Conservation (phyloP, 1,284 basidiomycete genomes). For the Vanrija sp. region DNA sequence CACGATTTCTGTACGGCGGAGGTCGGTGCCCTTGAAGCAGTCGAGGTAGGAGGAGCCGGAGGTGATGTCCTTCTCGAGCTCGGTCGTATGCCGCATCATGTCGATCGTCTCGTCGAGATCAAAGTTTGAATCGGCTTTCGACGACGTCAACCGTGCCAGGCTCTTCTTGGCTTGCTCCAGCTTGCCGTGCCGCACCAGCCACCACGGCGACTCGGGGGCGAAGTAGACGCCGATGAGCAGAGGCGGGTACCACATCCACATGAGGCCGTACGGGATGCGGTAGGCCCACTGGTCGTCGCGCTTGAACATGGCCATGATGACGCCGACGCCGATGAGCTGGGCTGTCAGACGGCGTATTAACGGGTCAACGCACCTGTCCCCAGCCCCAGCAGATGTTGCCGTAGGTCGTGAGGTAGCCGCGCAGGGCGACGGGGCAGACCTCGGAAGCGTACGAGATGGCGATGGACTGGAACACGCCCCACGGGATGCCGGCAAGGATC, state of each 20-base stretch:
- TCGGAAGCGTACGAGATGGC: slow-evolving; percentile 46
- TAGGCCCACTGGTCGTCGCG: slow-evolving; percentile 34
- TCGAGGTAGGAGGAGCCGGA: slow-evolving; percentile 42
- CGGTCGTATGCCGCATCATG: slow-evolving; percentile 13
- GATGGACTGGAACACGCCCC: slow-evolving; percentile 29
- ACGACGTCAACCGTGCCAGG: slow-evolving; percentile 41
- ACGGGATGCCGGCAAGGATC: slow-evolving; percentile 27
- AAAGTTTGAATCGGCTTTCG: slow-evolving; percentile 24
- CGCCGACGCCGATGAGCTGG: slow-evolving; percentile 39
- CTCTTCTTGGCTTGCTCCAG: slow-evolving; percentile 50
- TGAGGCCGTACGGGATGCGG: slow-evolving; percentile 34
- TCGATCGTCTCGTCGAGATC: slow-evolving; percentile 42
- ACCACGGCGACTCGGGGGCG: slow-evolving; percentile 18
- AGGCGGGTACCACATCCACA: slow-evolving; percentile 34
- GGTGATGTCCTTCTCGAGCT: slow-evolving; percentile 10
- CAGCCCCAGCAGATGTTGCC: slow-evolving; percentile 48
- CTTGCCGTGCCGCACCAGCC: slow-evolving; percentile 14
- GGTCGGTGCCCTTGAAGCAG: slow-evolving; percentile 49
- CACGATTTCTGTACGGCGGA: slow-evolving; percentile 49
- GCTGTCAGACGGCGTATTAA: slow-evolving; percentile 34
- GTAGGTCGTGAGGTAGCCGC: slow-evolving; percentile 44
- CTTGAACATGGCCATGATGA: slow-evolving; percentile 33
- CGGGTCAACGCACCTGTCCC: slow-evolving; percentile 35
- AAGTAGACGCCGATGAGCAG: slow-evolving; percentile 30
- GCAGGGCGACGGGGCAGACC: slow-evolving; percentile 47